phyloP scores from a whole-genome alignment of 306 rosid genomes.

The Quercus mongolica region DNA sequence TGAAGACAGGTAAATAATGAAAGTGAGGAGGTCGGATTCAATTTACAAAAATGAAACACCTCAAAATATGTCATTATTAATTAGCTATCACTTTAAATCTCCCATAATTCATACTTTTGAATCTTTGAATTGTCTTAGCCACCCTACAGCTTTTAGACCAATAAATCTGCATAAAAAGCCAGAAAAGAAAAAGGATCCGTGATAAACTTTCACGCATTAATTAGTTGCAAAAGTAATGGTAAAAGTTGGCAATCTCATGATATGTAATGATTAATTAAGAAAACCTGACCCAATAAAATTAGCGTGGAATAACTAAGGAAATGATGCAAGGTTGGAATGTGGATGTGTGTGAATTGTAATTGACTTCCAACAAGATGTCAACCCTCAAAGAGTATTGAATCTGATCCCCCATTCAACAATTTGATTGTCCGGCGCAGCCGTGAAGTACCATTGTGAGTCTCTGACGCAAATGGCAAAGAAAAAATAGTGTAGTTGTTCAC shows the following conservation, averaged over 20 bases:
- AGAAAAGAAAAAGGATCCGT: no score
- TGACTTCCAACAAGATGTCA: conserved; percentile 1
- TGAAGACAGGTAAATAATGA: no score
- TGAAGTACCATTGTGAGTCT: neutral
- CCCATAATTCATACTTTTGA: no score
- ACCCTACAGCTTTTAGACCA: no score
- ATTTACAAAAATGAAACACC: no score
- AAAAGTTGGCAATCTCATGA: neutral
- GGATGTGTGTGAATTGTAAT: neutral
- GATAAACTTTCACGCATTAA: no score
- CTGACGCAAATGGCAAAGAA: no score
- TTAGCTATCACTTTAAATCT: no score
- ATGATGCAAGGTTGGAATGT: neutral
- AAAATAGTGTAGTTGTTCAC: neutral
- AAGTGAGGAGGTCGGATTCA: no score
- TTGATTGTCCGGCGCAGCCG: neutral
- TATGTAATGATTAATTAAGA: neutral
- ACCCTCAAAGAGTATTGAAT: neutral
- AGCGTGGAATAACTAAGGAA: neutral
- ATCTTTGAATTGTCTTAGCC: no score
- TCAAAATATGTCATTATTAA: no score
- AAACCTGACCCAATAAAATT: neutral
- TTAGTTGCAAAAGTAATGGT: neutral
- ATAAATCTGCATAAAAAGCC: no score
- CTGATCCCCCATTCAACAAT: neutral